Conservation (phyloP, 2,329 filamentous ascomycete species). For the Phyllosticta citribraziliensis region DNA sequence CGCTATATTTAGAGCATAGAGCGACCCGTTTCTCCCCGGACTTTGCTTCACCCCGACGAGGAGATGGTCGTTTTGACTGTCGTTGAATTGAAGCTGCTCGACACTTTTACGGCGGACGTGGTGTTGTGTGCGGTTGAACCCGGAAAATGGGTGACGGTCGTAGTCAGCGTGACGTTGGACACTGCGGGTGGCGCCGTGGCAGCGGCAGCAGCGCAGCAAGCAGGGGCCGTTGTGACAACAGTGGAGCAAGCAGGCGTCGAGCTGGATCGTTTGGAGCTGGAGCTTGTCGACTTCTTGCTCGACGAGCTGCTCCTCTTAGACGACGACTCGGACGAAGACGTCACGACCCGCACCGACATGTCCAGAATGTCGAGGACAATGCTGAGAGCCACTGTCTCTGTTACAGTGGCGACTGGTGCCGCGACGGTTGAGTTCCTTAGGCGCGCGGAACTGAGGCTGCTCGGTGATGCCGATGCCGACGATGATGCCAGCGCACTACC, state of each 20-base stretch:
- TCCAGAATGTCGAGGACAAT: slow-evolving; percentile 7
- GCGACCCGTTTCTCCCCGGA: background rate
- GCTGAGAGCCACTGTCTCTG: slow-evolving; percentile 6
- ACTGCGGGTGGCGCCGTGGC: background rate
- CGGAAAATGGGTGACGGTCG: background rate
- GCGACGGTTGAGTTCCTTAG: background rate
- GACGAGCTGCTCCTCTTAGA: background rate
- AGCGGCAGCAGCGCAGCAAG: background rate
- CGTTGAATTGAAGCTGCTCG: background rate
- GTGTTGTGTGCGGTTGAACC: background rate
- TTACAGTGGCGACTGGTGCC: background rate
- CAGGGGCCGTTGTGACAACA: background rate
- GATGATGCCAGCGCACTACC: background rate
- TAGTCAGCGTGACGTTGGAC: background rate
- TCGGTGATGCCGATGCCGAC: background rate
- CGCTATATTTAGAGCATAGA: background rate
- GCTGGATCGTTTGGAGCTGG: background rate
- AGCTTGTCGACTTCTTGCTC: background rate
- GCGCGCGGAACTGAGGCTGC: background rate
- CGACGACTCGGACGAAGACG: background rate
- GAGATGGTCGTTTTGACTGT: background rate
- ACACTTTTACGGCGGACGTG: background rate
- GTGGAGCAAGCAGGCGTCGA: background rate
- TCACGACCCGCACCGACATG: slow-evolving; percentile 1
- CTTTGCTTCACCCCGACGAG: background rate